Percentiles rank a stretch among this genome's conserved stretches.
Evolutionary conservation across 352 stramenopile genomes (phyloP).

Genomic region (Phytophthora macrochlamydospora): DNA sequence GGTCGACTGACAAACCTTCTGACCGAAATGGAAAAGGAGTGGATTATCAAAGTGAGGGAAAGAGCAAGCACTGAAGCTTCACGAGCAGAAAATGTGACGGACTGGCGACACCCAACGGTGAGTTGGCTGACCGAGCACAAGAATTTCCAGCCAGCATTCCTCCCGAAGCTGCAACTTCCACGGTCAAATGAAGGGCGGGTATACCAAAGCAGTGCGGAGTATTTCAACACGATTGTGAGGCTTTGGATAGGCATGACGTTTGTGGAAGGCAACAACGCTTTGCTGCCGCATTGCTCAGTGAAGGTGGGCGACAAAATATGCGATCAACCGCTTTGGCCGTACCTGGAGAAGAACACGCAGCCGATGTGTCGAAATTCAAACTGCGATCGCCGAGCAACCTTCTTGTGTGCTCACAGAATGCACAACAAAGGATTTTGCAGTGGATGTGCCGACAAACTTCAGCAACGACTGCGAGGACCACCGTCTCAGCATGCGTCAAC

Average conservation of each 20-base stretch:
- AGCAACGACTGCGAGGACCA: constrained; percentile 57
- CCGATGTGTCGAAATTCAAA: constrained; percentile 53
- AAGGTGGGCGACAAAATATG: constrained; percentile 60
- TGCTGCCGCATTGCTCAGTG: constrained; percentile 75
- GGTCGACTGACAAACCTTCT: constrained; percentile 50
- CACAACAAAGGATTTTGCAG: constrained; percentile 68
- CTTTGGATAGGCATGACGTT: constrained; percentile 91
- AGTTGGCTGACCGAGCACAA: constrained; percentile 72
- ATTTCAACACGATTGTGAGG: constrained; percentile 74
- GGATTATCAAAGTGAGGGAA: constrained; percentile 57
- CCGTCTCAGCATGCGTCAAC: constrained; percentile 68
- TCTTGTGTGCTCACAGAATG: constrained; percentile 59
- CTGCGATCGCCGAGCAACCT: constrained; percentile 58
- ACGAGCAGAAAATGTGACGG: constrained; percentile 4
- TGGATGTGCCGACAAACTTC: constrained; percentile 54
- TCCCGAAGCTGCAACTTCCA: constrained; percentile 75
- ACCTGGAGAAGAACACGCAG: constrained; percentile 28
- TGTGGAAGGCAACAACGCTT: constrained; percentile 81
- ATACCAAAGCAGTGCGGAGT: constrained; percentile 78
- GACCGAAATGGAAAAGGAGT: constrained; percentile 73
- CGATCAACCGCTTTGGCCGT: constrained; percentile 71
- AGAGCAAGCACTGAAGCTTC: constrained; percentile 8
- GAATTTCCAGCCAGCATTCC: constrained; percentile 71
- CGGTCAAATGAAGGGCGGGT: constrained; percentile 42
- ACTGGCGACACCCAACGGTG: constrained; percentile 75